Conservation (phyloP, 257 asterid species). For the Solanum megistacrolobum region DNA sequence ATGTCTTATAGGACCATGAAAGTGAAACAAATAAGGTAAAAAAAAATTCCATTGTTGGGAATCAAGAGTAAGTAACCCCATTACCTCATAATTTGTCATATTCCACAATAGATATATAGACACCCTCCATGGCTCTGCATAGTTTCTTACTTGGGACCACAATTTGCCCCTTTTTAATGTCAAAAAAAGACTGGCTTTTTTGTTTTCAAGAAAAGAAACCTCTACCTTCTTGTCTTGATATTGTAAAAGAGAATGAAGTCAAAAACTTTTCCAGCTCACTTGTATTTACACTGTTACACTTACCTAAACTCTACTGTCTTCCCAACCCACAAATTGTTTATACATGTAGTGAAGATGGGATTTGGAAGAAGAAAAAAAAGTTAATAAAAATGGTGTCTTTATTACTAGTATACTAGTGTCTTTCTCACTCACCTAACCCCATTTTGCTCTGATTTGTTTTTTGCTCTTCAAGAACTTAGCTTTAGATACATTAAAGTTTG, state of each 20-base stretch:
- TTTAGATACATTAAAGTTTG: background rate
- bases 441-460: background rate
- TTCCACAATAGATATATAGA: background rate
- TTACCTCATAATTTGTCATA: background rate
- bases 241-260: constrained; percentile 1
- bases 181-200: background rate
- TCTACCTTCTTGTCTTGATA: background rate
- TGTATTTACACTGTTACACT: background rate
- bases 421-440: background rate
- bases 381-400: background rate
- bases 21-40: background rate
- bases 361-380: background rate
- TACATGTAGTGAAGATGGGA: background rate
- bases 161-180: background rate
- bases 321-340: background rate
- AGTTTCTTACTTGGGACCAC: background rate
- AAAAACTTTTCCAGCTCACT: background rate
- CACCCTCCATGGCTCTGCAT: background rate
- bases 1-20: background rate
- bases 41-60: background rate
- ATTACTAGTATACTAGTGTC: background rate
- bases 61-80: background rate
- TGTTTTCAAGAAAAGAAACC: background rate
- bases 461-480: background rate
- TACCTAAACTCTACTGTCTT: background rate